phyloP scores from a whole-genome alignment of 2,329 filamentous ascomycete genomes.

The Neofusicoccum parvum region DNA sequence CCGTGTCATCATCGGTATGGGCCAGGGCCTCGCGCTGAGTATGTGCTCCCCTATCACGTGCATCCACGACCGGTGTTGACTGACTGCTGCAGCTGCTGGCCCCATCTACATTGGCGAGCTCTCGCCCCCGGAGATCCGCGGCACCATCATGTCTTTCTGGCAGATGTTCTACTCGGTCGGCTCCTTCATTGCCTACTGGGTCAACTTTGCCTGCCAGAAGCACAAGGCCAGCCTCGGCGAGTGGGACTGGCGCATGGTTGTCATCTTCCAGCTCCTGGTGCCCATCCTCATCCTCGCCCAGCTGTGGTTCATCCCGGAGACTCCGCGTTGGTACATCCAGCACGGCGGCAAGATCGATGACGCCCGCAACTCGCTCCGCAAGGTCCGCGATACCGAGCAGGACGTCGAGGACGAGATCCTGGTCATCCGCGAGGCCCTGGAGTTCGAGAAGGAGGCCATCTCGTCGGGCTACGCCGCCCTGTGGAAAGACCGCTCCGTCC shows the following conservation, averaged over 20 bases:
- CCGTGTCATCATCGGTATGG: slow-evolving; percentile 68
- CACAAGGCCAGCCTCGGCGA: slow-evolving; percentile 61
- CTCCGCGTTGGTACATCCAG: slow-evolving; percentile 55
- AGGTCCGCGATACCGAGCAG: slow-evolving; percentile 64
- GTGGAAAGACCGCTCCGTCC: slow-evolving; percentile 69
- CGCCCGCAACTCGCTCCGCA: slow-evolving; percentile 60
- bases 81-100: slow-evolving; percentile 54
- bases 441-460: slow-evolving; percentile 72
- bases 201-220: slow-evolving; percentile 58
- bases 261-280: slow-evolving; percentile 72
- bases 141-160: slow-evolving; percentile 71
- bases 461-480: slow-evolving; percentile 64
- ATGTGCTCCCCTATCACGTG: slow-evolving; percentile 28
- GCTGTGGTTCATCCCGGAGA: slow-evolving; percentile 59
- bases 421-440: slow-evolving; percentile 67
- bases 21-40: slow-evolving; percentile 69
- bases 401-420: slow-evolving; percentile 69
- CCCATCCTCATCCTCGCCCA: slow-evolving; percentile 63
- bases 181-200: slow-evolving; percentile 67
- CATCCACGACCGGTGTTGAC: background rate
- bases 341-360: slow-evolving; percentile 61
- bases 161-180: slow-evolving; percentile 69
- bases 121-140: slow-evolving; percentile 64
- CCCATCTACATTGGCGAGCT: slow-evolving; percentile 73
- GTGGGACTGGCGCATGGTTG: slow-evolving; percentile 74